Conservation (phyloP, 352 stramenopile species). For the Globisporangium uncinulatum region DNA sequence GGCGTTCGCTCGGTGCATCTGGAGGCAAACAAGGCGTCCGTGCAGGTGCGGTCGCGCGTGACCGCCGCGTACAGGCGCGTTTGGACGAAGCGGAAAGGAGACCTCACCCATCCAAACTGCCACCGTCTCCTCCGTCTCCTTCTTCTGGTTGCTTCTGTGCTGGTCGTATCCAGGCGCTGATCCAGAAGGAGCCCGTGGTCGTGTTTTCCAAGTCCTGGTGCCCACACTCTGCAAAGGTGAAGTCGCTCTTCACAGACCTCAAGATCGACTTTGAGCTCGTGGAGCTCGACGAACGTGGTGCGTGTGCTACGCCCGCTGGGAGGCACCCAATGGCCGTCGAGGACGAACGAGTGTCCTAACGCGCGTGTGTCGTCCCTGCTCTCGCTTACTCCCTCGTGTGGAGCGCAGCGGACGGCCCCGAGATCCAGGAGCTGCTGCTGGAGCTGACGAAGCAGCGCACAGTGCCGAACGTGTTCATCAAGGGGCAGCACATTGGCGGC, state of each 20-base stretch:
- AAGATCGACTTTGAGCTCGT: conserved; percentile 52
- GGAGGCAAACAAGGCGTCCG: conserved; percentile 50
- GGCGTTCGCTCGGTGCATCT: conserved; percentile 45
- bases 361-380: too few relatives aligned
- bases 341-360: too few relatives aligned
- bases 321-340: too few relatives aligned
- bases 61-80: too few relatives aligned
- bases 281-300: conserved; percentile 62
- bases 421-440: conserved; percentile 90
- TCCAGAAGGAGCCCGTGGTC: conserved; percentile 66
- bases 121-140: too few relatives aligned
- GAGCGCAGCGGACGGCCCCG: conserved; percentile 62
- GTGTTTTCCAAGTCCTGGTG: conserved; percentile 97
- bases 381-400: background rate
- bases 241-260: conserved; percentile 82
- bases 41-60: conserved; percentile 31
- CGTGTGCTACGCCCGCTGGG: background rate
- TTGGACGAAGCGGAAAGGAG: too few relatives aligned
- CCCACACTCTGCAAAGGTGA: conserved; percentile 89
- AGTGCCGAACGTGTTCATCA: conserved; percentile 98
- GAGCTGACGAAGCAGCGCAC: conserved; percentile 93
- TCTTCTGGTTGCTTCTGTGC: too few relatives aligned
- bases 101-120: too few relatives aligned
- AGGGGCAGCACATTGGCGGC: conserved; percentile 93
- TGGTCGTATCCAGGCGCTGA: conserved; percentile 30